phyloP scores from a whole-genome alignment of 805 yeast genomes.

The Yarrowia porcina region DNA sequence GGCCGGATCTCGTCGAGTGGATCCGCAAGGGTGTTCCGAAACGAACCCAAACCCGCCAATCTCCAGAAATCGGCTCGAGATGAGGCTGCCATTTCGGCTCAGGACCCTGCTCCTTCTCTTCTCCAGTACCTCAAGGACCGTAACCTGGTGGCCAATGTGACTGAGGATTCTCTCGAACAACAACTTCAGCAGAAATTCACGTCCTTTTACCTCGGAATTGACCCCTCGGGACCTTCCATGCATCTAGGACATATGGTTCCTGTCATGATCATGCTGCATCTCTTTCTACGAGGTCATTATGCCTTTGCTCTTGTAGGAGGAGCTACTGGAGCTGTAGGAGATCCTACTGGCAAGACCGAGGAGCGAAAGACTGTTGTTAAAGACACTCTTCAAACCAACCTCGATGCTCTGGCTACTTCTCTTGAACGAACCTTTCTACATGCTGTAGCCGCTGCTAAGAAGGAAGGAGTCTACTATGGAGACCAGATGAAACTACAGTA shows the following conservation, averaged over 20 bases:
- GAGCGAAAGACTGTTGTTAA: conserved; percentile 65
- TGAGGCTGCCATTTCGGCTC: neutral
- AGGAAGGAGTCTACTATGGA: conserved; percentile 58
- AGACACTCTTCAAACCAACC: conserved; percentile 53
- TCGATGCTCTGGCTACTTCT: conserved; percentile 51
- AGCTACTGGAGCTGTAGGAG: conserved; percentile 95
- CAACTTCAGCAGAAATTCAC: conserved; percentile 11
- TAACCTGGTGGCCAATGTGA: conserved; percentile 2
- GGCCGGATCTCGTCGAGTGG: conserved; percentile 1
- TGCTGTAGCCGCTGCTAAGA: conserved; percentile 5
- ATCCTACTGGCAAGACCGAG: conserved; percentile 86
- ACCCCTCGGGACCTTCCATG: conserved; percentile 85
- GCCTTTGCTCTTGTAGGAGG: conserved; percentile 69
- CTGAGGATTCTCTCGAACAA: conserved; percentile 5
- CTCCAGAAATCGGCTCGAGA: neutral
- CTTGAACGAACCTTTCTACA: conserved; percentile 43
- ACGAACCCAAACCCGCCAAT: neutral
- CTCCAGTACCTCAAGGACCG: conserved; percentile 12
- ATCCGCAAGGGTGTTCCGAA: neutral
- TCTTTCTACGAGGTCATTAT: conserved; percentile 77
- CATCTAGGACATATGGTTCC: conserved; percentile 93
- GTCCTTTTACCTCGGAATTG: conserved; percentile 86
- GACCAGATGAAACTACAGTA: conserved; percentile 33
- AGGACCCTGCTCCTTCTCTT: neutral
- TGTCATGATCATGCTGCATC: conserved; percentile 77